Conservation (phyloP, 163 green algal genomes). For the Coccomyxa subellipsoidea region DNA sequence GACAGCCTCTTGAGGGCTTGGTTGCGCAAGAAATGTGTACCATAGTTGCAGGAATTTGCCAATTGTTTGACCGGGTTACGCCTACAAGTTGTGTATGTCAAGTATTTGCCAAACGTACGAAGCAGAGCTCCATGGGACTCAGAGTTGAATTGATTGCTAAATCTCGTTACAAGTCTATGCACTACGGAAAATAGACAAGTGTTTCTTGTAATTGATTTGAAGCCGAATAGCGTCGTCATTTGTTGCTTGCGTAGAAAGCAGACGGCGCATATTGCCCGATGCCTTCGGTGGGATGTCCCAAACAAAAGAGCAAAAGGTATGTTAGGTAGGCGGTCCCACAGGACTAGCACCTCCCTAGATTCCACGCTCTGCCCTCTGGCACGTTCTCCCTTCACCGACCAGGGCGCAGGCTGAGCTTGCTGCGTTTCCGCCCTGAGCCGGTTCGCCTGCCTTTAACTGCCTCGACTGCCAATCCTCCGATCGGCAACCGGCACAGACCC, state of each 20-base stretch:
- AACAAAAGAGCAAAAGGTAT: neutral
- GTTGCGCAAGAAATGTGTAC: too few species aligned
- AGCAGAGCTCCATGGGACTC: too few species aligned
- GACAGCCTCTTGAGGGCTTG: too few species aligned
- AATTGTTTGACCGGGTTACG: neutral
- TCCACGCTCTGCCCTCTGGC: slow-evolving; percentile 5
- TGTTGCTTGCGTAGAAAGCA: too few species aligned
- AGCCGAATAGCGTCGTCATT: too few species aligned
- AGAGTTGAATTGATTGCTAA: too few species aligned
- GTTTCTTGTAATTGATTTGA: too few species aligned
- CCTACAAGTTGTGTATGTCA: neutral
- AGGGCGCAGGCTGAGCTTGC: neutral
- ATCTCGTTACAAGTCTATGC: too few species aligned
- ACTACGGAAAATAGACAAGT: too few species aligned
- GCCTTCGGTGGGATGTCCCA: too few species aligned
- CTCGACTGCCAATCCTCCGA: slow-evolving; percentile 1
- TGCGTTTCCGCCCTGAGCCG: slow-evolving; percentile 8
- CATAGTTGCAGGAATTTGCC: neutral
- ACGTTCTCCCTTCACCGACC: slow-evolving; percentile 9
- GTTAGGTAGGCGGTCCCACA: neutral
- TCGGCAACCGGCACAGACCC: slow-evolving; percentile 5
- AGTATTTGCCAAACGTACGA: too few species aligned
- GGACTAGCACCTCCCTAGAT: neutral
- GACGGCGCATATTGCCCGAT: too few species aligned
- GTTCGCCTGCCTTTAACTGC: slow-evolving; percentile 4